Base-by-base conservation (phyloP, 345 rosid species). In the Carallia brachiata region DNA sequence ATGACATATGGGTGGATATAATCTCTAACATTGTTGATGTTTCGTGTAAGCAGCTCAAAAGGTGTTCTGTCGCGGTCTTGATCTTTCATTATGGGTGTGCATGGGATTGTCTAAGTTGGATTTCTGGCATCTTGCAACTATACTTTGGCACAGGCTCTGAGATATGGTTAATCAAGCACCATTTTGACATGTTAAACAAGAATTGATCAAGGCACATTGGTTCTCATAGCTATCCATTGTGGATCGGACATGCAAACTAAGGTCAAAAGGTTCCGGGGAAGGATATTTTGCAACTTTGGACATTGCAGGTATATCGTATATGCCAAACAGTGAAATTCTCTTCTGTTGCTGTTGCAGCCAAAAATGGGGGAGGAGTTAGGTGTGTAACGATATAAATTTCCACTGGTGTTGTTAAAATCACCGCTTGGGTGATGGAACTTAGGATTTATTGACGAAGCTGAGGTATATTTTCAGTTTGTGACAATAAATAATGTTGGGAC, bases 31-130 rank as follows among this genome's bases (percentile, higher is more conserved):
- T n/a, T 44, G 30, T 31, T 6, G 15, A 13, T 61, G 12, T 18
- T 73, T 16, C 40, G n/a, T 40, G 17, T 67, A 27, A 75, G 85
- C 96, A 89, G 98, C 79, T 93, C 97, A 0, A 91, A 93, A 77
- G 98, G 98, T 64, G 95, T 93, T 63, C 80, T 93, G 23, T 90
- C 78, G n/a, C 60, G 78, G n/a, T 47, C 80, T 7, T 77, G 67
- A 77, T 59, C 60, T 16, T 36, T 58, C 57, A 27, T 18, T 18
- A 23, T 62, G 15, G 17, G 32, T 19, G 1, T 19, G 36, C 13
- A 15, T 0, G 13, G 31, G 69, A 32, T 63, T 62, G 56, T 31
- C 55, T 31, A 28, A 31, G n/a, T 16, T 63, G 52, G 62, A 28
- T 6, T 50, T 36, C 13, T 30, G 36, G 23, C 19, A 15, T 10